A percentile compares a stretch with the other conserved stretches of the same genome.
These are phyloP conservation scores for Quercus dentata DNA, from an alignment of 306 rosid species.

Conservation along the genomic window DNA sequence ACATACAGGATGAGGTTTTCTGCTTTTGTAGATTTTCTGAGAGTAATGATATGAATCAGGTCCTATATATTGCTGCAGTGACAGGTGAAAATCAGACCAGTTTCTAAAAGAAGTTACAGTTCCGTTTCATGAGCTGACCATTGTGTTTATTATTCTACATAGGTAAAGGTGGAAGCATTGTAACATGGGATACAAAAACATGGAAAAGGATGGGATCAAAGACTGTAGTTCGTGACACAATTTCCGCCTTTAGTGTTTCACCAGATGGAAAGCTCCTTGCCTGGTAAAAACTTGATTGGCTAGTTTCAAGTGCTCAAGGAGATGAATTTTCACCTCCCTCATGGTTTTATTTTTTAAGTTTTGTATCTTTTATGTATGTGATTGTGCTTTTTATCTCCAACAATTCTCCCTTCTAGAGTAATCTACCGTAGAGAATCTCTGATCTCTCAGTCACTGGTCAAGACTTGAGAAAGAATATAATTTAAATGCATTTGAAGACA, in stretches of 20 bases:
- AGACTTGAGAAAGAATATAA: background rate
- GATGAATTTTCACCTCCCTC: background rate
- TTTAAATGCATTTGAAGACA: background rate
- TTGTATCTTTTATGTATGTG: background rate
- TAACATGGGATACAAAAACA: constrained; percentile 75
- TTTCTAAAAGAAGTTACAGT: background rate
- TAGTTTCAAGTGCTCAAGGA: constrained; percentile 2
- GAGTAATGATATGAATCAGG: constrained; percentile 35
- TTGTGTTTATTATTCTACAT: constrained; percentile 13
- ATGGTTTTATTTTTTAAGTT: background rate
- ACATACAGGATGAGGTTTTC: constrained; percentile 66
- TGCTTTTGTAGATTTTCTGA: constrained; percentile 79
- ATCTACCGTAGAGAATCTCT: background rate
- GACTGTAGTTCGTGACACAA: constrained; percentile 54
- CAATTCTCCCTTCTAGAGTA: background rate
- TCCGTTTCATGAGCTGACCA: constrained; percentile 19
- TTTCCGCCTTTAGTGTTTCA: constrained; percentile 74
- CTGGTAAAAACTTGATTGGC: constrained; percentile 49
- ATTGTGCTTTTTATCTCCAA: background rate
- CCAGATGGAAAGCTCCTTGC: constrained; percentile 80
- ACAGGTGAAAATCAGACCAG: constrained; percentile 46
- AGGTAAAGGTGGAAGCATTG: constrained; percentile 76
- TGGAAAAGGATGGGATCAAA: constrained; percentile 73
- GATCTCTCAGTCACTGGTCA: background rate
- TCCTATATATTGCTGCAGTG: constrained; percentile 56